Percentiles rank a stretch among this genome's conserved stretches.
phyloP scores from a whole-genome alignment of 73 alveolate genomes.

The Blepharisma stoltei region DNA sequence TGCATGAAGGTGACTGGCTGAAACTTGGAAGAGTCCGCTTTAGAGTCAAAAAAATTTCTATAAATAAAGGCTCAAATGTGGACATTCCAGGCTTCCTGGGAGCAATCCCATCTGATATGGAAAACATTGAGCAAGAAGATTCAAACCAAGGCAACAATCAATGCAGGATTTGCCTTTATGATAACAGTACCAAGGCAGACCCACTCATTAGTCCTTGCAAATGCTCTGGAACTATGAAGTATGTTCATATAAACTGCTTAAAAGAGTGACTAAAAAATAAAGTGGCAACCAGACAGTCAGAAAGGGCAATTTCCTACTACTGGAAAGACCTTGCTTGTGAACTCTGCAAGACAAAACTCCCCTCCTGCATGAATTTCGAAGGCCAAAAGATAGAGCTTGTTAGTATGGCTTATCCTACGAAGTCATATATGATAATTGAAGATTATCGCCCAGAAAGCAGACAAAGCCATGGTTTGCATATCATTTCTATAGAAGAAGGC shows the following conservation, averaged over 20 bases:
- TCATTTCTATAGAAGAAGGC: neutral
- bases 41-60: neutral
- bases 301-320: neutral
- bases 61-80: neutral
- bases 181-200: constrained; percentile 19
- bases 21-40: neutral
- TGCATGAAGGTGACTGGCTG: constrained; percentile 1
- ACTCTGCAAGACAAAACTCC: constrained; percentile 51
- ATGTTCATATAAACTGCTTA: constrained; percentile 69
- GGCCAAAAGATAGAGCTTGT: constrained; percentile 35
- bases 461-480: neutral
- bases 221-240: constrained; percentile 78
- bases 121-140: neutral
- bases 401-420: constrained; percentile 32
- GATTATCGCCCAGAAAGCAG: constrained; percentile 16
- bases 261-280: constrained; percentile 77
- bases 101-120: neutral
- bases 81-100: neutral
- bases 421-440: constrained; percentile 39
- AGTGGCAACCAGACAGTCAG: constrained; percentile 21
- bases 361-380: constrained; percentile 34
- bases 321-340: constrained; percentile 61
- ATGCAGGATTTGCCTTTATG: neutral
- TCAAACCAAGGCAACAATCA: neutral
- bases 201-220: constrained; percentile 82